Evolutionary conservation across 176 grass and related monocot genomes (phyloP), one percentile per base, ranked within the genome.

Genomic region (Raddia distichophylla): DNA sequence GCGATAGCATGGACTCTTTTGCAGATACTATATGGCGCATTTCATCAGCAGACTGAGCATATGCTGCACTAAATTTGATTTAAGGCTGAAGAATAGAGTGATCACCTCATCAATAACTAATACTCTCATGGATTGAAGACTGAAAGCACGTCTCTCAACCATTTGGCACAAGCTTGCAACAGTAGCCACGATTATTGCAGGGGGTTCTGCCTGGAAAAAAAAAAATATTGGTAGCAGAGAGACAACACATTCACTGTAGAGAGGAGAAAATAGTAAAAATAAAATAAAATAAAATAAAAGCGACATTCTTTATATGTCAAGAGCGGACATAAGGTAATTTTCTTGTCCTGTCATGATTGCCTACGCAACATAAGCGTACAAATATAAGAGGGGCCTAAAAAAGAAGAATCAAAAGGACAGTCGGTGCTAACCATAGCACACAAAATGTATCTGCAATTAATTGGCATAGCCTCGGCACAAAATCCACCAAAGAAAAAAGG

Each of bases 81-180:
- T 6, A 76, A 1, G 10, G 27, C 27, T 42, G 48, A 85, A 65
- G 5, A 50, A 59, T 44, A 45, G 10, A 83, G n/a, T 32, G 64
- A 62, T 43, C 60, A 90, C 76, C 96, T 99, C 96, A 70, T 99
- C 96, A 2, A 99, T 93, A 76, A 99, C 86, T 80, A 99, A 78
- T 76, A 99, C 76, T 62, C 69, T 88, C 61, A 90, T 82, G 17
- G 90, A 90, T 64, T 94, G 83, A 71, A 99, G 96, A 81, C 54
- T 90, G 55, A 99, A 75, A 82, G 84, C 55, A 12, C 84, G 81
- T 75, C 82, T 94, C 47, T 95, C 91, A 91, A 93, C 57, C 89
- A 98, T 98, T 84, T 87, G 90, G 58, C 90, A 95, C 79, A 98
- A 91, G 82, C 96, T 98, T 75, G 85, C 86, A 51, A 90, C 56